phyloP scores from a whole-genome alignment of 1,139 yeast genomes.

The Protomyces gravidus region DNA sequence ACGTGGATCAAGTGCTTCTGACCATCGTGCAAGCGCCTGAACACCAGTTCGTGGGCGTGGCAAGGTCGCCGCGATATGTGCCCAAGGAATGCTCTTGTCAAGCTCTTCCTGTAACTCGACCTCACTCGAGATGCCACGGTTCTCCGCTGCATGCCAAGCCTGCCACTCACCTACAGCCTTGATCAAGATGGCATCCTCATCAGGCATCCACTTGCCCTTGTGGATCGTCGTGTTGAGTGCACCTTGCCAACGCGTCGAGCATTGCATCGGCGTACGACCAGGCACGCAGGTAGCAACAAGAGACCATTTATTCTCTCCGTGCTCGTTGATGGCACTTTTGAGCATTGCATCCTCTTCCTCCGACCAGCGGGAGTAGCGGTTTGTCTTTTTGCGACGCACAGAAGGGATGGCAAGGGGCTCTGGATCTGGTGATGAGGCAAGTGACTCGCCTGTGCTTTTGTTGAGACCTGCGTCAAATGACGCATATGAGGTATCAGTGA shows the following conservation, averaged over 20 bases:
- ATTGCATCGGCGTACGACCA: constrained; percentile 30
- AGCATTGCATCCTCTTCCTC: constrained; percentile 23
- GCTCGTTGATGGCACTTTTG: constrained; percentile 12
- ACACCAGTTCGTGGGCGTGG: constrained; percentile 65
- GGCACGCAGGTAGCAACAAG: constrained; percentile 26
- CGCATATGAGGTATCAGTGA: background rate
- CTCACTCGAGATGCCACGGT: constrained; percentile 1
- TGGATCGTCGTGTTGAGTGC: constrained; percentile 27
- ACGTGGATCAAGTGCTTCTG: constrained; percentile 80
- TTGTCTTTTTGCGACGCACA: constrained; percentile 5
- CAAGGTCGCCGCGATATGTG: constrained; percentile 18
- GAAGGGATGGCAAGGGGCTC: background rate
- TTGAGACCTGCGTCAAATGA: background rate
- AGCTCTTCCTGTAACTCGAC: constrained; percentile 16
- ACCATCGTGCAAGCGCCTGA: constrained; percentile 88
- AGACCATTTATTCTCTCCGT: constrained; percentile 24
- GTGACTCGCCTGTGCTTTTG: background rate
- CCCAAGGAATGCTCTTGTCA: constrained; percentile 25
- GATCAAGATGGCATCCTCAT: constrained; percentile 27
- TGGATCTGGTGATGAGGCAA: constrained; percentile 2
- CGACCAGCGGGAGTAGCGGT: constrained; percentile 24
- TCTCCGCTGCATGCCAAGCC: constrained; percentile 21
- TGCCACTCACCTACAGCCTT: constrained; percentile 28
- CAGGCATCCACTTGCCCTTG: constrained; percentile 28
- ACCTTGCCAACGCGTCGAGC: constrained; percentile 29